These are phyloP conservation scores for Clarireedia homoeocarpa DNA, from an alignment of 2,329 filamentous ascomycete species.

Conservation along the genomic window DNA sequence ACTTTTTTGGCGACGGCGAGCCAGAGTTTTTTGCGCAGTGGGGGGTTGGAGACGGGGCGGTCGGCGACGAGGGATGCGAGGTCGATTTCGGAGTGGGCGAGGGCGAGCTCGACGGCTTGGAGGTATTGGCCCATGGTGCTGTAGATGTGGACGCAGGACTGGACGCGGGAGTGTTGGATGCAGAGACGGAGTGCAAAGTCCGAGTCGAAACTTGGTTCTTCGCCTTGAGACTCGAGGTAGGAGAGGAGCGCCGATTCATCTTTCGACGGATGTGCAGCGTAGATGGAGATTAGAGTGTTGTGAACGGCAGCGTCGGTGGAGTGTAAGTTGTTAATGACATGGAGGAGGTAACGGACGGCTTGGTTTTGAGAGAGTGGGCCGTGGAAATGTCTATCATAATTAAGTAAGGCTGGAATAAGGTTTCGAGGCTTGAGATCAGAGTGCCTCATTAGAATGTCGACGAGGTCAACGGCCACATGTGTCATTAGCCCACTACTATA, in stretches of 20 bases:
- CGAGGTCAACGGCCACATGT: slow-evolving; percentile 72
- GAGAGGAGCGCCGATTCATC: slow-evolving; percentile 80
- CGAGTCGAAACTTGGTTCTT: slow-evolving; percentile 81
- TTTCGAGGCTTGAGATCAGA: slow-evolving; percentile 75
- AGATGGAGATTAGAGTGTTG: slow-evolving; percentile 94
- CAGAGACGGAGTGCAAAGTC: slow-evolving; percentile 94
- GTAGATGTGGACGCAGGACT: slow-evolving; percentile 96
- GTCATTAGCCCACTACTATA: slow-evolving; percentile 97
- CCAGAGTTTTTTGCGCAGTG: slow-evolving; percentile 89
- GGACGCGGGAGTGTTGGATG: slow-evolving; percentile 86
- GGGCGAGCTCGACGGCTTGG: slow-evolving; percentile 84
- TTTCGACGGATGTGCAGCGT: slow-evolving; percentile 74
- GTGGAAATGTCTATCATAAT: slow-evolving; percentile 76
- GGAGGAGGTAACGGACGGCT: slow-evolving; percentile 86
- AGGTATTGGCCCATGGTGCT: slow-evolving; percentile 92
- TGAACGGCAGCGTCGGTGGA: slow-evolving; percentile 82
- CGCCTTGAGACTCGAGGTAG: slow-evolving; percentile 85
- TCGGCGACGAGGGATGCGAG: slow-evolving; percentile 87
- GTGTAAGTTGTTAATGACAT: slow-evolving; percentile 80
- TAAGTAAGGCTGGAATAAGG: slow-evolving; percentile 86
- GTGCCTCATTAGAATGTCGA: slow-evolving; percentile 95
- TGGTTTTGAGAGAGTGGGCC: slow-evolving; percentile 72
- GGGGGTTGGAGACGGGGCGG: slow-evolving; percentile 67
- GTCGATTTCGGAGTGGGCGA: slow-evolving; percentile 84
- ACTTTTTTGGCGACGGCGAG: slow-evolving; percentile 91